Evolutionary conservation across 2,329 filamentous ascomycete genomes (phyloP), one percentile per base, ranked within the genome.

Genomic region (Ophiocordyceps camponoti-saundersi): DNA sequence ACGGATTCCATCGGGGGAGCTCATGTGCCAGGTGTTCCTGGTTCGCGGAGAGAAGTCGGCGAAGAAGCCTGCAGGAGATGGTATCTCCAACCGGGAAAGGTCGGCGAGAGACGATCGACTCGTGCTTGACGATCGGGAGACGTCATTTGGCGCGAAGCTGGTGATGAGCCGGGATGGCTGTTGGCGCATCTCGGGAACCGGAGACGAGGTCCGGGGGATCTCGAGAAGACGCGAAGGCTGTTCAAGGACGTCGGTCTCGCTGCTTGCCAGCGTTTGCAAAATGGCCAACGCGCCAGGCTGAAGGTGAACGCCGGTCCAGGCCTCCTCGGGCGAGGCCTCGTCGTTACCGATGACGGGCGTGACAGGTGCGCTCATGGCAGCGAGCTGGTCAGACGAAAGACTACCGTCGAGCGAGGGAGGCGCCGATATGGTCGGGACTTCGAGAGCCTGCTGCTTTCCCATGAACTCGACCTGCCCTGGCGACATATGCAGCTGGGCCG

Each of bases 21-120:
- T 66, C 49, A 81, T 67, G 56, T 86, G 79, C 90, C 90, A 96
- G 13, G 89, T 92, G 57, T 81, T 79, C 46, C 88, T 79, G 36
- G 82, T 79, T 46, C 78, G 75, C 3, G 82, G 77, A 36, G 83
- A 85, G 26, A 95, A 73, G 0, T 83, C 87, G 2, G 85, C 85
- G 64, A 95, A 95, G 70, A 95, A 95, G 1, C 84, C 87, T 23
- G 86, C 83, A 0, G 90, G 90, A 0, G 90, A 95, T 6, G 89
- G 90, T 32, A 96, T 88, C 23, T 89, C 89, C 20, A 95, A 73
- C 49, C 77, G 80, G 20, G 85, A 89, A 51, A 95, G 73, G 39
- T 81, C 84, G 48, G 81, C 80, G 15, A 80, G 69, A 15, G 80
- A 82, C 42, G 77, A 75, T 10, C 71, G 61, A 34, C 52, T 55